Base-by-base conservation (phyloP, 345 rosid species). In the Arabis alpina region DNA sequence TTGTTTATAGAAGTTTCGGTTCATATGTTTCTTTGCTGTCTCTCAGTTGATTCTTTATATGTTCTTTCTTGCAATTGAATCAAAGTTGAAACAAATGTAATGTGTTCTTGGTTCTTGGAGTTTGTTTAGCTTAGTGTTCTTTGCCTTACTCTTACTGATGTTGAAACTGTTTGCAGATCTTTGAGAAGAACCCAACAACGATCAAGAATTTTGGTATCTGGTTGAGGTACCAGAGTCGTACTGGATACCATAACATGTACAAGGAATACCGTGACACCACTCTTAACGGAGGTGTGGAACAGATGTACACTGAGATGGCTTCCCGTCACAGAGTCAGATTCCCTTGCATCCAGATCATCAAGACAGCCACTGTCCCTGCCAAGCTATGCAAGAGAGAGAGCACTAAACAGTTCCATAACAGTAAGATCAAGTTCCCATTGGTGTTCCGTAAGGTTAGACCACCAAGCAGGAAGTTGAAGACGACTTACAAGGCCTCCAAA, bases 241-340 rank as follows among this genome's bases (percentile, higher is more conserved):
- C 88, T 0, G 85, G 90, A 3, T 87, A 87, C 68, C 93, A 87
- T 76, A 85, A 87, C 59, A 85, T 87, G 89, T 85, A 87, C 77
- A 85, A 87, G 83, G 88, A 85, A 9, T 83, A 63, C 59, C 61
- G 88, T 4, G 90, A 87, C 76, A 84, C 86, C 0, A 83, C 90
- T 36, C 74, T 87, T 12, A 85, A 87, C 72, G 92, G 92, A 58
- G 87, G 80, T 6, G 85, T 87, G 1, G 90, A 83, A 23, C 87
- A 87, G 70, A 87, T 87, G 88, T 85, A 87, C 76, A 83, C 67
- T 0, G 93, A 87, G 83, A 85, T 87, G 93, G 90, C 87, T 0
- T 87, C 88, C 1, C 81, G 90, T 12, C 90, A 84, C 71, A 81
- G 87, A 27, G 90, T 83, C n/a, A 82, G 90, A 80, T 80, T 70